phyloP scores from a whole-genome alignment of 73 alveolate genomes.

The Symbiodinium natans region DNA sequence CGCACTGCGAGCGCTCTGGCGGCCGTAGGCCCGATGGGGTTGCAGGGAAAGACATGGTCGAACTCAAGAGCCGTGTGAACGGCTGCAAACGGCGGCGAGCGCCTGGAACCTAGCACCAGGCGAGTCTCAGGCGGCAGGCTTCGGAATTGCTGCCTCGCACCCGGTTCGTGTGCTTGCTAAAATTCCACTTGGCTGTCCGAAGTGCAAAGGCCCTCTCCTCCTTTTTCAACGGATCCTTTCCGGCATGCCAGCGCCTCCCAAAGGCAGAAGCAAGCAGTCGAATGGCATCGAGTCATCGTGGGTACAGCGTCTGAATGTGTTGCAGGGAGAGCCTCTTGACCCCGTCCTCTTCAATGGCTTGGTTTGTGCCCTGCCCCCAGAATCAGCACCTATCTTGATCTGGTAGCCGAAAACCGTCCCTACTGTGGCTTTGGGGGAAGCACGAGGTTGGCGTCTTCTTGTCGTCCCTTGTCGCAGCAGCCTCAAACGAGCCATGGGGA shows the following conservation, averaged over 20 bases:
- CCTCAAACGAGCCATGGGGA: background rate
- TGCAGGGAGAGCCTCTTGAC: conserved; percentile 50
- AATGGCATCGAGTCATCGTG: no score
- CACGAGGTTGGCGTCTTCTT: conserved; percentile 64
- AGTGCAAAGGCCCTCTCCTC: conserved; percentile 46
- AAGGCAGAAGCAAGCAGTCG: no score
- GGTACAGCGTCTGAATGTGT: background rate
- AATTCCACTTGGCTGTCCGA: background rate
- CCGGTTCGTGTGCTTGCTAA: no score
- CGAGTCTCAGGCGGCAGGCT: conserved; percentile 27
- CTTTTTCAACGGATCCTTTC: conserved; percentile 94
- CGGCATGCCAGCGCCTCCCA: conserved; percentile 89
- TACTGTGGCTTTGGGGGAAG: no score
- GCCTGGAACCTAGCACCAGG: no score
- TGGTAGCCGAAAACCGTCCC: no score
- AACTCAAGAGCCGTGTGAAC: no score
- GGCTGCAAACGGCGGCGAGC: no score
- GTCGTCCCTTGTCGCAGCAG: conserved; percentile 20
- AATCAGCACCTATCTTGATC: no score
- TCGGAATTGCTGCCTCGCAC: conserved; percentile 49
- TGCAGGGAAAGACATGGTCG: no score
- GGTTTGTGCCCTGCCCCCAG: conserved; percentile 25
- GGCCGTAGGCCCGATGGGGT: conserved; percentile 1
- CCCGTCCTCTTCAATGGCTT: conserved; percentile 88
- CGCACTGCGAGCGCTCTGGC: background rate